A percentile compares a stretch with the other conserved stretches of the same genome.
Evolutionary conservation across 768 basidiomycete genomes (phyloP).

Genomic region (Hygrocybe punicea): DNA sequence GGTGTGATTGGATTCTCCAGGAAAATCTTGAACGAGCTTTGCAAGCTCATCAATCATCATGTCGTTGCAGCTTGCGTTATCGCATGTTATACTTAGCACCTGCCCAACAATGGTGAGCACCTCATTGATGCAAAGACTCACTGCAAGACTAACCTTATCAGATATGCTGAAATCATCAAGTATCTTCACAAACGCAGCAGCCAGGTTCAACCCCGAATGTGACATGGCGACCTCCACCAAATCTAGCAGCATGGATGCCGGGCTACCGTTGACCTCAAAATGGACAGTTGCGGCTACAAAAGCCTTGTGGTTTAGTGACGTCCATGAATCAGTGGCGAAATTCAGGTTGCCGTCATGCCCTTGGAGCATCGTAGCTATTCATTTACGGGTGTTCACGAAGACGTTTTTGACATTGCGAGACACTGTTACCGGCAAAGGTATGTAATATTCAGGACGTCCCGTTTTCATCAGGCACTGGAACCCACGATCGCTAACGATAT

Average conservation of each 20-base stretch:
- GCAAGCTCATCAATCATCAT: slow-evolving; percentile 30
- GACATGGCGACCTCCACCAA: slow-evolving; percentile 37
- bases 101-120: slow-evolving; percentile 5
- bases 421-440: slow-evolving; percentile 31
- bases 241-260: slow-evolving; percentile 32
- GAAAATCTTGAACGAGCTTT: slow-evolving; percentile 17
- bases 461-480: no score
- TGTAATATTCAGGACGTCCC: slow-evolving; percentile 26
- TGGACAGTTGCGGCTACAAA: slow-evolving; percentile 24
- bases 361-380: slow-evolving; percentile 30
- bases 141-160: slow-evolving; percentile 29
- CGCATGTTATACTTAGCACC: slow-evolving; percentile 34
- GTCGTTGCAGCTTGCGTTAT: no score
- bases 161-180: slow-evolving; percentile 35
- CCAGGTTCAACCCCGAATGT: slow-evolving; percentile 36
- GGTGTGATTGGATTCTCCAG: slow-evolving; percentile 21
- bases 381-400: slow-evolving; percentile 18
- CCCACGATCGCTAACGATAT: no score
- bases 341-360: no score
- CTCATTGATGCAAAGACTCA: not conserved
- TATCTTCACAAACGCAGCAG: slow-evolving; percentile 30
- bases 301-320: no score
- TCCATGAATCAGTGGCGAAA: no score
- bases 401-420: slow-evolving; percentile 29
- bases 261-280: slow-evolving; percentile 28